Evolutionary conservation across 345 rosid genomes (phyloP).

Genomic region (Litchi chinensis): DNA sequence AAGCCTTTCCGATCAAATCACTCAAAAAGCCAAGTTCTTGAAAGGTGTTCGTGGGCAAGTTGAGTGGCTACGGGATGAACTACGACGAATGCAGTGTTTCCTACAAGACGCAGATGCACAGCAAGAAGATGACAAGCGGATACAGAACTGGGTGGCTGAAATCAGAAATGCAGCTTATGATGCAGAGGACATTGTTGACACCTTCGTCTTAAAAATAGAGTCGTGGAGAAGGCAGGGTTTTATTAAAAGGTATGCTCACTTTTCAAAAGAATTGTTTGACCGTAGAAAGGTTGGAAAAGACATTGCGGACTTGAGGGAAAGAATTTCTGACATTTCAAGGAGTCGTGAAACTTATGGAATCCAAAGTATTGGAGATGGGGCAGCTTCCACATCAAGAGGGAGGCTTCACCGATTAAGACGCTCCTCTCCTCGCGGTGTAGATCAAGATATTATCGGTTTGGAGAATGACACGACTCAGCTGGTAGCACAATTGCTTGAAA

Average conservation of each 20-base stretch:
- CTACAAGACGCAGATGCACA: slow-evolving; percentile 40
- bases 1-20: slow-evolving; percentile 28
- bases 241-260: slow-evolving; percentile 15
- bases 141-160: slow-evolving; percentile 35
- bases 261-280: slow-evolving; percentile 5
- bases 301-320: slow-evolving; percentile 12
- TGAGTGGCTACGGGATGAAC: slow-evolving; percentile 33
- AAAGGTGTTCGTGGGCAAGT: slow-evolving; percentile 23
- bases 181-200: slow-evolving; percentile 33
- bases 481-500: slow-evolving; percentile 16
- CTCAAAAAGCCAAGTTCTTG: slow-evolving; percentile 19
- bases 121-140: slow-evolving; percentile 31
- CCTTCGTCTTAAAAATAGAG: no score
- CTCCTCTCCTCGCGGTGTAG: slow-evolving; percentile 32
- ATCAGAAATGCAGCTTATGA: slow-evolving; percentile 37
- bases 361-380: slow-evolving; percentile 29
- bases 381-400: slow-evolving; percentile 17
- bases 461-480: slow-evolving; percentile 22
- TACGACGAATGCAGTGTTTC: slow-evolving; percentile 35
- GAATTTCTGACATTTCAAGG: slow-evolving; percentile 22
- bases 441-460: slow-evolving; percentile 31
- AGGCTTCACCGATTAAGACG: slow-evolving; percentile 22
- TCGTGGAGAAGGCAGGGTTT: slow-evolving; percentile 9
- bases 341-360: slow-evolving; percentile 25
- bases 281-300: slow-evolving; percentile 16